A percentile compares a stretch with the other conserved stretches of the same genome.
Evolutionary conservation across 192 early-diverging fungal genomes (phyloP).

Genomic region (Phlyctochytrium planicorne): DNA sequence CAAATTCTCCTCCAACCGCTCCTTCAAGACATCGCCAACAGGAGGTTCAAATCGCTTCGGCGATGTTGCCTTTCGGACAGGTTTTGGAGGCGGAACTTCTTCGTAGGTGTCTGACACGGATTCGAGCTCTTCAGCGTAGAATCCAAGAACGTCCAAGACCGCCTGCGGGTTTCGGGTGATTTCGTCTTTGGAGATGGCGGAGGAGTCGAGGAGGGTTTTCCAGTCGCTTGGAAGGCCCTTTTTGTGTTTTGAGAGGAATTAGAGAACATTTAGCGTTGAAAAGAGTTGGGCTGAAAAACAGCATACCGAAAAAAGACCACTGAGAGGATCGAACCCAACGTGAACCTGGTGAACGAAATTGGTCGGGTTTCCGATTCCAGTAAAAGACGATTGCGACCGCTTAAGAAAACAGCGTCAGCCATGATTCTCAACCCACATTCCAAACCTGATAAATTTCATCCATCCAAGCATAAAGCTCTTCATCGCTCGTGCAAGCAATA

Average conservation of each 20-base stretch:
- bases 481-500: constrained; percentile 89
- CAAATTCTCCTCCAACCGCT: no score
- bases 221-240: constrained; percentile 94
- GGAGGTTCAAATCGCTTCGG: no score
- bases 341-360: constrained; percentile 88
- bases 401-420: neutral
- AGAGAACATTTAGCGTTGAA: neutral
- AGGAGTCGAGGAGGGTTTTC: constrained; percentile 88
- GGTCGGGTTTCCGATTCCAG: constrained; percentile 75
- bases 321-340: constrained; percentile 53
- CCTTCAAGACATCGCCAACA: no score
- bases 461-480: constrained; percentile 98
- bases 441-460: constrained; percentile 91
- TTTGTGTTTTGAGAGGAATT: neutral
- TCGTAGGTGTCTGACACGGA: constrained; percentile 1
- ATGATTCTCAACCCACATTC: no score
- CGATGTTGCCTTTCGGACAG: no score
- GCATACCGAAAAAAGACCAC: constrained; percentile 49
- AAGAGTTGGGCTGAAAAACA: neutral
- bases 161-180: constrained; percentile 97
- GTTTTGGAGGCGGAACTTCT: no score
- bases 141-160: constrained; percentile 97
- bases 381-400: constrained; percentile 64
- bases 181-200: constrained; percentile 96
- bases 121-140: constrained; percentile 80